phyloP scores from a whole-genome alignment of 2,329 filamentous ascomycete species.

The Pseudogymnoascus sp. region DNA sequence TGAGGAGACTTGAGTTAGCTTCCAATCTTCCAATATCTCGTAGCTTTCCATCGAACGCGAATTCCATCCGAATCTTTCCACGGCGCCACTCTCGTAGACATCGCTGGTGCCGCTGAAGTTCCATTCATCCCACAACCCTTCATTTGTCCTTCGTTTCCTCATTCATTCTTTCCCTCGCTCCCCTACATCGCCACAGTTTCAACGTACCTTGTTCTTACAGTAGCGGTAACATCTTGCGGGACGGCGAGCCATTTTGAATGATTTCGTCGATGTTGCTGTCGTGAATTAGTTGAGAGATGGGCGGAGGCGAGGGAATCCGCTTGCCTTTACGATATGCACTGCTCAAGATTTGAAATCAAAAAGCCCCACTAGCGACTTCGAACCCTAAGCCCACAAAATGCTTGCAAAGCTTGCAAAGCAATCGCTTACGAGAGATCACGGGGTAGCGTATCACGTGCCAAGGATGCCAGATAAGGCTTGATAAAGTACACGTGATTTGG shows the following conservation, averaged over 20 bases:
- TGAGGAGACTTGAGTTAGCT: slow-evolving; percentile 19
- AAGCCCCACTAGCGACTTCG: neutral
- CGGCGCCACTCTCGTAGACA: neutral
- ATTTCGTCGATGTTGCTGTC: slow-evolving; percentile 36
- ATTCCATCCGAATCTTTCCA: neutral
- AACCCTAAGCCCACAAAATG: slow-evolving; percentile 10
- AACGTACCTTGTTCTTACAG: slow-evolving; percentile 99
- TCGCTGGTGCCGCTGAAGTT: neutral
- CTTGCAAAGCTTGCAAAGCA: slow-evolving; percentile 9
- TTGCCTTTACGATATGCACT: slow-evolving; percentile 20
- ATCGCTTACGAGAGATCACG: slow-evolving; percentile 10
- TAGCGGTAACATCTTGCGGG: slow-evolving; percentile 99
- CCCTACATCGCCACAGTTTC: neutral
- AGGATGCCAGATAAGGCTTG: neutral
- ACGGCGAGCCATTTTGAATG: slow-evolving; percentile 96
- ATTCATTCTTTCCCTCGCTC: neutral
- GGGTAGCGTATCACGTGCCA: neutral
- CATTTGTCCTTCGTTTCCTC: neutral
- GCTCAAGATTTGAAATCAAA: slow-evolving; percentile 21
- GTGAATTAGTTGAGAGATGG: slow-evolving; percentile 8
- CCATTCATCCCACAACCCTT: neutral
- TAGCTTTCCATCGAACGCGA: neutral
- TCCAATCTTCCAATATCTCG: neutral
- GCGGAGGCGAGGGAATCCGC: slow-evolving; percentile 6
- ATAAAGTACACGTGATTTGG: neutral